Percentiles rank a stretch among this genome's conserved stretches.
Evolutionary conservation across 352 stramenopile genomes (phyloP).

Genomic region (Stramenopiles sp.): DNA sequence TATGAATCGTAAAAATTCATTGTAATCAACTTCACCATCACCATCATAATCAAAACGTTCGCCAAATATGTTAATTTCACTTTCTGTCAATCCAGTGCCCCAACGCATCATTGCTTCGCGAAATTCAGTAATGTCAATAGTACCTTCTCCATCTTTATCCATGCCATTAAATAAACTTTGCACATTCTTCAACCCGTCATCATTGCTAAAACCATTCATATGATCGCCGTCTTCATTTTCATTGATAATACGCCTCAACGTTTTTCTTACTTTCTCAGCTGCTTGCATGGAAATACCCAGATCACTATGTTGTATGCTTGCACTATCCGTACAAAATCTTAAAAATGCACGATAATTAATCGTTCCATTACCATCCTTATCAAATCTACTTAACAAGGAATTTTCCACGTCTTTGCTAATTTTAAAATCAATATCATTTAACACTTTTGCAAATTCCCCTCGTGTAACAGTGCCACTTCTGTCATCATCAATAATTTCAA

Average conservation of each 20-base stretch:
- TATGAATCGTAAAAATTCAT: not conserved
- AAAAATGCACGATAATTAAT: not conserved
- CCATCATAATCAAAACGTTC: not conserved
- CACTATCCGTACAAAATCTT: not conserved
- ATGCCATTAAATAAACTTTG: not conserved
- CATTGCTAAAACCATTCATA: not conserved
- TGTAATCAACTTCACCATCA: constrained; percentile 6
- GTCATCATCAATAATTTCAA: not conserved
- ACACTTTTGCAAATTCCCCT: not conserved
- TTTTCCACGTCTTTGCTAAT: not conserved
- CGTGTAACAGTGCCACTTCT: not conserved
- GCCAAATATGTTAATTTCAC: not conserved
- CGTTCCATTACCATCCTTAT: not conserved
- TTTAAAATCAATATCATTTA: not conserved
- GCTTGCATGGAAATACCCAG: not conserved
- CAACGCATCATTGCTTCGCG: not conserved
- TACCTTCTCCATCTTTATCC: not conserved
- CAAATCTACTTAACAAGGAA: not conserved
- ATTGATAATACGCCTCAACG: not conserved
- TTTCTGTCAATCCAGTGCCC: not conserved
- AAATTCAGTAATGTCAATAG: not conserved
- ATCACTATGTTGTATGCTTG: not conserved
- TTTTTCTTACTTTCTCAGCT: not conserved
- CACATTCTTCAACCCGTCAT: not conserved
- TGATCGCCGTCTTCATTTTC: not conserved